Conservation (phyloP, 768 basidiomycete species). For the Cystobasidium onofrii region DNA sequence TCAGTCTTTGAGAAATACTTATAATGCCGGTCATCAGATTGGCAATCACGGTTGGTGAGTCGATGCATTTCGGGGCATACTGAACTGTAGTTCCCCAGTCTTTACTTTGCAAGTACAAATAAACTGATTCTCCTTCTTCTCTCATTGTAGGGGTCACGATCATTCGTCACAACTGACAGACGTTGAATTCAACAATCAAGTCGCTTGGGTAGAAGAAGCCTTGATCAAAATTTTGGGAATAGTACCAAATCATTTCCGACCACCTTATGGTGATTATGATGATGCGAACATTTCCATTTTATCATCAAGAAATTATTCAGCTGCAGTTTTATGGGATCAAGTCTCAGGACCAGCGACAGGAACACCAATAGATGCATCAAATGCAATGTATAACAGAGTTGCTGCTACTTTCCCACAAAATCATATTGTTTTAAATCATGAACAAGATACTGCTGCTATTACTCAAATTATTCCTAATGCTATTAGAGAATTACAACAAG, state of each 20-base stretch:
- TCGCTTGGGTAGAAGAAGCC: conserved; percentile 38
- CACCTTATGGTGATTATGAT: conserved; percentile 37
- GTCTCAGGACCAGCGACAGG: conserved; percentile 33
- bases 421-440: conserved; percentile 40
- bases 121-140: no score
- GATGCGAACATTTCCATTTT: conserved; percentile 22
- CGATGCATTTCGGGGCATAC: neutral
- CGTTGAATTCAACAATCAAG: conserved; percentile 34
- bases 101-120: neutral
- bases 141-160: conserved; percentile 17
- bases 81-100: neutral
- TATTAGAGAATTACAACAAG: conserved; percentile 26
- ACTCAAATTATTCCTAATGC: conserved; percentile 32
- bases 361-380: conserved; percentile 3
- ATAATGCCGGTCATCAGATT: conserved; percentile 25
- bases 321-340: conserved; percentile 35
- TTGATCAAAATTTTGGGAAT: conserved; percentile 40
- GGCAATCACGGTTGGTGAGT: conserved; percentile 16
- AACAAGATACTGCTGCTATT: conserved; percentile 24
- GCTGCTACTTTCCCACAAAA: conserved; percentile 16
- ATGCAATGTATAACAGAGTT: conserved; percentile 35
- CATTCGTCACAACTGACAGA: conserved; percentile 35
- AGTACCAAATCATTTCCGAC: conserved; percentile 39
- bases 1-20: conserved; percentile 1
- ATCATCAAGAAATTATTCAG: conserved; percentile 35